Base-by-base conservation (phyloP, 2,329 filamentous ascomycete genomes). In the Dothidotthia symphoricarpi region DNA sequence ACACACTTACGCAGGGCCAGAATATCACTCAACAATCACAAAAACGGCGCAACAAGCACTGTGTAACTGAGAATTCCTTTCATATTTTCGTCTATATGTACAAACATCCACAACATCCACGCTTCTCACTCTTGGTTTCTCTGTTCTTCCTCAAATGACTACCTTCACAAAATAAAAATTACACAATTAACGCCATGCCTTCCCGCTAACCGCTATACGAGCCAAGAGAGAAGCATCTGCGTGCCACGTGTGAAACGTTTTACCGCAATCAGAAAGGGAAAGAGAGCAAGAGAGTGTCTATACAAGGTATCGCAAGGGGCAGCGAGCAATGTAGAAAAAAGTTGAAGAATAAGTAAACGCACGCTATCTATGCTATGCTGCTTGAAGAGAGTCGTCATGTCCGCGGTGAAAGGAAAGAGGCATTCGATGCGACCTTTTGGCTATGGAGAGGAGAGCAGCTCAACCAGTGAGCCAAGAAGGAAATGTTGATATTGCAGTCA, bases 391-490 rank as follows among this genome's bases (percentile, higher is more conserved):
- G 25, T 61, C 55, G 54, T 62, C 57, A 55, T 52, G 49, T 53
- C 49, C 49, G 42, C 51, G 35, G 29, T 24, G 40, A 31, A 45
- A 41, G 33, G 43, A 27, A 39, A 28, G 30, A 51, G 44, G 29
- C 14, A 45, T 34, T 50, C 43, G 42, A 49, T 47, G 45, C 39
- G 52, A 53, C 54, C 52, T 63, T 59, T 56, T 55, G 39, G 33
- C 33, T 31, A 34, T 36, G 28, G 34, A 32, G 32, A 40, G 40
- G 31, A 43, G 26, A 29, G 37, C 47, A 55, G 54, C 57, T 57
- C 60, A 59, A 47, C 60, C 58, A 57, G 59, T 58, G 59, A 64
- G 61, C 60, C 42, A 39, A 26, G 37, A 36, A 38, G 42, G 46
- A 24, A 43, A 37, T 50, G 40, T 25, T 24, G 26, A 12, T 19